Conservation (phyloP, 2,329 filamentous ascomycete genomes). For the Colletotrichum sp. region DNA sequence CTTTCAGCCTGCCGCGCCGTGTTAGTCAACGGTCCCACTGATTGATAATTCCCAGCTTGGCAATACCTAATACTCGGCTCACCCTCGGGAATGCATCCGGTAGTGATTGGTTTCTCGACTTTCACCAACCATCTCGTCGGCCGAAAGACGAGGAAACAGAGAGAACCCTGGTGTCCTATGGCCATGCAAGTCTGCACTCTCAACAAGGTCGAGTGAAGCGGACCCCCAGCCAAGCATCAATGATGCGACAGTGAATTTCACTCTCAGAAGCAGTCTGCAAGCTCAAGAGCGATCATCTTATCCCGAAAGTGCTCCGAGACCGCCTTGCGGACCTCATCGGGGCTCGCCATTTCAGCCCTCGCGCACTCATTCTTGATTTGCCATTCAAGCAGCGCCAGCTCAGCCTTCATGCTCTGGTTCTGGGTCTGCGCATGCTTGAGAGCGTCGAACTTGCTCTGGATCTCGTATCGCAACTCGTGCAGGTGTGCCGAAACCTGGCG, state of each 20-base stretch:
- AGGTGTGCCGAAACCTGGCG: constrained; percentile 30
- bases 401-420: constrained; percentile 14
- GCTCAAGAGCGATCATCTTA: constrained; percentile 4
- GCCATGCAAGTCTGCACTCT: neutral
- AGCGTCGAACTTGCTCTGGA: constrained; percentile 20
- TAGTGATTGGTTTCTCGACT: neutral
- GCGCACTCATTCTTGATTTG: constrained; percentile 11
- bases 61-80: constrained; percentile 12
- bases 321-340: constrained; percentile 16
- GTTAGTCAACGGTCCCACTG: constrained; percentile 12
- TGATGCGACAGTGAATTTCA: neutral
- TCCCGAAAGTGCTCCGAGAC: constrained; percentile 17
- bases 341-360: constrained; percentile 9
- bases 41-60: constrained; percentile 3
- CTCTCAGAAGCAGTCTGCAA: constrained; percentile 2
- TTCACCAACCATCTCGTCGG: neutral
- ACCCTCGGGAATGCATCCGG: neutral
- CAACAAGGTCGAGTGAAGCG: neutral
- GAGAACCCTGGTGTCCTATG: neutral
- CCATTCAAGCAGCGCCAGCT: neutral
- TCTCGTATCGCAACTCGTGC: constrained; percentile 22
- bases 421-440: constrained; percentile 5
- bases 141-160: neutral
- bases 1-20: neutral
- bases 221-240: neutral